A percentile compares a stretch with the other conserved stretches of the same genome.
Evolutionary conservation across 2,329 filamentous ascomycete species (phyloP).

Genomic region (Aureobasidium sp.): DNA sequence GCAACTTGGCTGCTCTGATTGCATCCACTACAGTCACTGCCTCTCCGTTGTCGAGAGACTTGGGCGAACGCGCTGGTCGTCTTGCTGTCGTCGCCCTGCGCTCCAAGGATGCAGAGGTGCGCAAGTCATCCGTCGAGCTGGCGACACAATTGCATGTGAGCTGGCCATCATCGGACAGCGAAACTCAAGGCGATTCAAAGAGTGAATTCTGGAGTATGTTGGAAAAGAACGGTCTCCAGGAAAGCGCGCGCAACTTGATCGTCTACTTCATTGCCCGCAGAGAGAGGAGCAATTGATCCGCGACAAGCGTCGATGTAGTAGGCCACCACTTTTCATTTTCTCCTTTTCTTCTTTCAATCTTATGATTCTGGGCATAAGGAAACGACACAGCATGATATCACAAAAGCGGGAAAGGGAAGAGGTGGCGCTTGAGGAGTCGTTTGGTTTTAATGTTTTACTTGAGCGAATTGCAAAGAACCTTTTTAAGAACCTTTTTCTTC

Average conservation of each 20-base stretch:
- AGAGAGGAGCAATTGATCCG: constrained; percentile 42
- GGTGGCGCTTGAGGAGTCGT: not conserved
- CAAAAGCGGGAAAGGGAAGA: not conserved
- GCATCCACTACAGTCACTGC: constrained; percentile 27
- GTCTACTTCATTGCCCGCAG: constrained; percentile 69
- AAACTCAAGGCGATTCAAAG: constrained; percentile 29
- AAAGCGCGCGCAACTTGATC: constrained; percentile 66
- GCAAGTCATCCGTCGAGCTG: constrained; percentile 70
- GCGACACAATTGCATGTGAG: constrained; percentile 61
- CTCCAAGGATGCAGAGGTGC: constrained; percentile 23
- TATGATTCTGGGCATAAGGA: not conserved
- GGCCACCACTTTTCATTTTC: not conserved
- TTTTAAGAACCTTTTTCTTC: not conserved
- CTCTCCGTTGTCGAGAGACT: constrained; percentile 12
- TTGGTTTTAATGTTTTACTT: not conserved
- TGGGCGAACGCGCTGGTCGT: constrained; percentile 15
- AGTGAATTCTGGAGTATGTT: constrained; percentile 59
- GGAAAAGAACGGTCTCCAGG: constrained; percentile 45
- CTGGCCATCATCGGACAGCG: constrained; percentile 29
- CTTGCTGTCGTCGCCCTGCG: constrained; percentile 20
- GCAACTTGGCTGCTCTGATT: constrained; percentile 53
- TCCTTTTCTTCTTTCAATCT: not conserved
- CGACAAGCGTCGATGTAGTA: not conserved
- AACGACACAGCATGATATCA: constrained; percentile 5
- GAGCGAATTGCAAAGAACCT: not conserved